A percentile compares a stretch with the other conserved stretches of the same genome.
These are phyloP conservation scores for Paramyrothecium sp. DNA, from an alignment of 2,329 filamentous ascomycete genomes.

Conservation along the genomic window DNA sequence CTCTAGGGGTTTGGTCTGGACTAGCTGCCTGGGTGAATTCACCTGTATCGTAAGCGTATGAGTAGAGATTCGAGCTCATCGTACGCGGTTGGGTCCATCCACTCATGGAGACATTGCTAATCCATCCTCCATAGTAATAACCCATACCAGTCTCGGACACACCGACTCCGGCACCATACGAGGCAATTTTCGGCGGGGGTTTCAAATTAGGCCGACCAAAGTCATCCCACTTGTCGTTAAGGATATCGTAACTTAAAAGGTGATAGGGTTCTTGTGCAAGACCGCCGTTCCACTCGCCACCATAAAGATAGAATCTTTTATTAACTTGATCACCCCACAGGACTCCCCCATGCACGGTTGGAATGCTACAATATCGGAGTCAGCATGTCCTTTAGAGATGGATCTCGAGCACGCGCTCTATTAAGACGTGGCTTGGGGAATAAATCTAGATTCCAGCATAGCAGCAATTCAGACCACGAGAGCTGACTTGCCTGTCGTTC, in stretches of 20 bases:
- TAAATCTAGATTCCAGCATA: too few species aligned
- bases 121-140: conserved; percentile 61
- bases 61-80: conserved; percentile 3
- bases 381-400: background rate
- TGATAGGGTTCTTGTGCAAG: background rate
- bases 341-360: conserved; percentile 36
- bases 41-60: conserved; percentile 2
- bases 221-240: conserved; percentile 52
- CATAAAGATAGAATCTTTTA: conserved; percentile 59
- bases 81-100: conserved; percentile 3
- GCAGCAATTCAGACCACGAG: background rate
- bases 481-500: conserved; percentile 1
- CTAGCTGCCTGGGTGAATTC: background rate
- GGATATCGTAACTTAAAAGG: conserved; percentile 54
- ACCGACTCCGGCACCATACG: conserved; percentile 53
- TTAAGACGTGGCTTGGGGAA: too few species aligned
- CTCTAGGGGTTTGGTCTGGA: conserved; percentile 28
- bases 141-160: conserved; percentile 51
- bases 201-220: conserved; percentile 27
- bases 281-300: conserved; percentile 49
- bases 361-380: conserved; percentile 35
- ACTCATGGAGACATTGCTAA: conserved; percentile 46
- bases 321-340: conserved; percentile 60
- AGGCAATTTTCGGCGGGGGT: conserved; percentile 20
- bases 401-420: background rate